A percentile compares a stretch with the other conserved stretches of the same genome.
Conservation (phyloP, 2,329 filamentous ascomycete species). For the Davidsoniella australis region DNA sequence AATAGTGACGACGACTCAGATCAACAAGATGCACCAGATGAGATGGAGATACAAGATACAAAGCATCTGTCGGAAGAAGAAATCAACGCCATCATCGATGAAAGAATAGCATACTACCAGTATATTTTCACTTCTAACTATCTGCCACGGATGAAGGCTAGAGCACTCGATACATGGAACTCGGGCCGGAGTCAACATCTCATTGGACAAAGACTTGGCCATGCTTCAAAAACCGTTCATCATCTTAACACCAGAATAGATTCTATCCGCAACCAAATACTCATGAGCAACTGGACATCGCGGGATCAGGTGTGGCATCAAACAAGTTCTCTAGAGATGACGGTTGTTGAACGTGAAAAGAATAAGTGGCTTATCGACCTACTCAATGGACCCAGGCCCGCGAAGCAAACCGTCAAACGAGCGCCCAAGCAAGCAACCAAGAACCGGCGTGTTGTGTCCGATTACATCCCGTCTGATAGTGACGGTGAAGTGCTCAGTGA, state of each 20-base stretch:
- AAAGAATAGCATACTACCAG: conserved; percentile 4
- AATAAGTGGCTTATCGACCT: conserved; percentile 32
- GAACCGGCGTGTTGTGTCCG: conserved; percentile 11
- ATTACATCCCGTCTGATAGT: conserved; percentile 18
- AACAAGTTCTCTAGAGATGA: conserved; percentile 44
- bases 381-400: conserved; percentile 22
- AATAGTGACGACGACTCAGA: conserved; percentile 28
- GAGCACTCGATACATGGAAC: conserved; percentile 10
- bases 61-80: conserved; percentile 2
- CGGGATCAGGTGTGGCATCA: conserved; percentile 34
- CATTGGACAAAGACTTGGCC: conserved; percentile 23
- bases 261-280: conserved; percentile 37
- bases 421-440: not conserved
- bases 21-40: conserved; percentile 21
- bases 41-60: conserved; percentile 34
- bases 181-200: not conserved
- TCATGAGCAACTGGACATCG: conserved; percentile 33
- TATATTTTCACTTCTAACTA: conserved; percentile 7
- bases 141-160: conserved; percentile 6
- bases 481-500: conserved; percentile 36
- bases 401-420: conserved; percentile 1
- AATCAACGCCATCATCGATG: conserved; percentile 9
- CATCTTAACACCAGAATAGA: conserved; percentile 33
- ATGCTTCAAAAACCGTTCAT: conserved; percentile 26
- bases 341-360: conserved; percentile 42